These are phyloP conservation scores for Purpureocillium lavendulum DNA, from an alignment of 2,329 filamentous ascomycete species.

Conservation along the genomic window DNA sequence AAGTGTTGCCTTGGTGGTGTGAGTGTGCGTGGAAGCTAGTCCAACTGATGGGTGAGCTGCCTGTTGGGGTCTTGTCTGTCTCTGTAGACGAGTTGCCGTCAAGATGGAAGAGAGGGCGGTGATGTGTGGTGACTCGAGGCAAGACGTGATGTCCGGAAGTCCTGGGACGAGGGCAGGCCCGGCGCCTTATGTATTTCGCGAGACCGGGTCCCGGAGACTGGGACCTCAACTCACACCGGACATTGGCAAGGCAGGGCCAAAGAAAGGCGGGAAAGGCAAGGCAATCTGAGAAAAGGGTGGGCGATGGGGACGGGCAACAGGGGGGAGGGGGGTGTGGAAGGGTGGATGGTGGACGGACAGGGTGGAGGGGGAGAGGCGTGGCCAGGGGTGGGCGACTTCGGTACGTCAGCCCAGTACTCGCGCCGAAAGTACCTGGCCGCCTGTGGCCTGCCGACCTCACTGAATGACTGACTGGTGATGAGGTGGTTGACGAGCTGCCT, in stretches of 20 bases:
- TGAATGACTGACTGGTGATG: no score
- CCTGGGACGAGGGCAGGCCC: conserved; percentile 1
- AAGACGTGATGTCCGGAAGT: not conserved
- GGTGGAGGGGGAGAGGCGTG: not conserved
- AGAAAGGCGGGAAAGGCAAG: not conserved
- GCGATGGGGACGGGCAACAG: not conserved
- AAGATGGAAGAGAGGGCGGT: not conserved
- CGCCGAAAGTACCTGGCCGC: conserved; percentile 5
- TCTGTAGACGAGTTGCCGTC: no score
- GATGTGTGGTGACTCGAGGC: conserved; percentile 7
- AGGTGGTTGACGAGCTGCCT: no score
- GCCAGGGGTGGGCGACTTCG: not conserved
- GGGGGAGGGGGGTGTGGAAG: no score
- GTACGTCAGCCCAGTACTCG: conserved; percentile 6
- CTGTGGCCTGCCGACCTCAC: no score
- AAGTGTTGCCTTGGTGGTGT: not conserved
- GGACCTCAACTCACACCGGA: no score
- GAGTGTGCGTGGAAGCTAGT: not conserved
- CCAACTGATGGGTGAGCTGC: no score
- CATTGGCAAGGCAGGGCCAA: no score
- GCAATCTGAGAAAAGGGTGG: conserved; percentile 4
- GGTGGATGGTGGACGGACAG: no score
- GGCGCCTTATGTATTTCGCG: conserved; percentile 6
- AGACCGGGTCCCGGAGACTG: not conserved
- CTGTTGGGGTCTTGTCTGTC: no score